Base-by-base conservation (phyloP, 768 basidiomycete species). In the Boletellus sp. region DNA sequence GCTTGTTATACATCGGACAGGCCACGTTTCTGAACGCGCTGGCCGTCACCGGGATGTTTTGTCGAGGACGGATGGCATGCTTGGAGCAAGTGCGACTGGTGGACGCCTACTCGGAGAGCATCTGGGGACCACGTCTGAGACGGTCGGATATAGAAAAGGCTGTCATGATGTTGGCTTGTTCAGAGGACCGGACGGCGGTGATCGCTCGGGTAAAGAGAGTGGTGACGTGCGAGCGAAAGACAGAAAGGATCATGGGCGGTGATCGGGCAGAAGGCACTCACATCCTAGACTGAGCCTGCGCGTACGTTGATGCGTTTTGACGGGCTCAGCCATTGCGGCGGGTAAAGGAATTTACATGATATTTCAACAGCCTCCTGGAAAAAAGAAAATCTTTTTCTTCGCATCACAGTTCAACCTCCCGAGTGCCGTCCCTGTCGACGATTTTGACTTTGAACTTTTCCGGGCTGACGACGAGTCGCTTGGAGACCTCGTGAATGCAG, bases 391-490 rank as follows among this genome's bases (percentile, higher is more conserved):
- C 4, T 26, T 26, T 3, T 43, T 61, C n/a, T n/a, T n/a, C n/a
- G n/a, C n/a, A n/a, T n/a, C 73, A 88, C 57, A 95, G 62, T 61
- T 90, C 83, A 48, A 94, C 72, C 58, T 89, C 87, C 47, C 91
- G 78, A 22, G 90, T 76, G 44, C 94, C 94, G 63, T 94, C 87
- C 71, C 86, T 92, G 72, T 96, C 93, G 28, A 96, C 90, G 12
- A 96, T 74, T 66, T 92, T 93, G 57, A 94, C 85, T 67, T 86
- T 91, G 74, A 90, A 95, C 58, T 75, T 84, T 37, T 83, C 86
- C 1, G 88, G 84, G 54, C 81, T 81, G 50, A 95, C 84, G 45
- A 90, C 81, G 54, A 92, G 65, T 47, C 92, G 81, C 73, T 90
- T 89, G 34, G 90, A 70, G 2, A 95, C 88, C 71, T 98, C 92